Percentiles rank a stretch among this genome's conserved stretches.
Conservation (phyloP, 2,329 filamentous ascomycete species). For the Pezizomycotina sp. region DNA sequence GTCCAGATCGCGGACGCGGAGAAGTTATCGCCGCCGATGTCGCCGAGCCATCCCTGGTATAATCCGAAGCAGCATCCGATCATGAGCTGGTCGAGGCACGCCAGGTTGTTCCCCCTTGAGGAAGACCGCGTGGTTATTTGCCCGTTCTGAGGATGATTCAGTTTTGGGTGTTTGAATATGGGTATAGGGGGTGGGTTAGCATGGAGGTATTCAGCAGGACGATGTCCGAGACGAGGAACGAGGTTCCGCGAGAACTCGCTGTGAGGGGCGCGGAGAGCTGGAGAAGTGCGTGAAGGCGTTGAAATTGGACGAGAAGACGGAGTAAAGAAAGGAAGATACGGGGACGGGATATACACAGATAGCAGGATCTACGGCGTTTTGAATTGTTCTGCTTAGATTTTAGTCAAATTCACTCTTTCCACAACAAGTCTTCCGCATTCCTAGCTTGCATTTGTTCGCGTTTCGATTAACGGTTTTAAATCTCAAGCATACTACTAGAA, state of each 20-base stretch:
- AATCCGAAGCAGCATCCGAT: conserved; percentile 41
- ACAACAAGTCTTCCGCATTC: too few relatives aligned
- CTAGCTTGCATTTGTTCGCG: too few relatives aligned
- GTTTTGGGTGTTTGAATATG: conserved; percentile 46
- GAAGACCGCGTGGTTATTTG: conserved; percentile 46
- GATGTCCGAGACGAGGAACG: conserved; percentile 38
- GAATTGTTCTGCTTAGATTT: too few relatives aligned
- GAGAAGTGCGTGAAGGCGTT: conserved; percentile 34
- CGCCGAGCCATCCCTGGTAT: conserved; percentile 42
- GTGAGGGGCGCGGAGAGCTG: conserved; percentile 36
- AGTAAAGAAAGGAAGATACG: too few relatives aligned
- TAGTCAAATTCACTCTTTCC: too few relatives aligned
- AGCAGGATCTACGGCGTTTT: too few relatives aligned
- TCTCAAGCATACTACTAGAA: too few relatives aligned
- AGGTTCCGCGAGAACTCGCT: conserved; percentile 41
- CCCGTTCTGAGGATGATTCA: conserved; percentile 45
- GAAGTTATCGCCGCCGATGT: conserved; percentile 41
- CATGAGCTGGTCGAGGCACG: conserved; percentile 70
- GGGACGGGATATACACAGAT: too few relatives aligned
- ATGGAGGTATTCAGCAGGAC: conserved; percentile 52
- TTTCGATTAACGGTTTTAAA: too few relatives aligned
- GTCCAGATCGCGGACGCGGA: conserved; percentile 64
- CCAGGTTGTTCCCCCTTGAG: conserved; percentile 51
- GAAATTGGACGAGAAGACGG: conserved; percentile 15
- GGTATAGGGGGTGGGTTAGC: conserved; percentile 53